These are phyloP conservation scores for Penicillium sp. DNA, from an alignment of 2,329 filamentous ascomycete genomes.

Conservation along the genomic window DNA sequence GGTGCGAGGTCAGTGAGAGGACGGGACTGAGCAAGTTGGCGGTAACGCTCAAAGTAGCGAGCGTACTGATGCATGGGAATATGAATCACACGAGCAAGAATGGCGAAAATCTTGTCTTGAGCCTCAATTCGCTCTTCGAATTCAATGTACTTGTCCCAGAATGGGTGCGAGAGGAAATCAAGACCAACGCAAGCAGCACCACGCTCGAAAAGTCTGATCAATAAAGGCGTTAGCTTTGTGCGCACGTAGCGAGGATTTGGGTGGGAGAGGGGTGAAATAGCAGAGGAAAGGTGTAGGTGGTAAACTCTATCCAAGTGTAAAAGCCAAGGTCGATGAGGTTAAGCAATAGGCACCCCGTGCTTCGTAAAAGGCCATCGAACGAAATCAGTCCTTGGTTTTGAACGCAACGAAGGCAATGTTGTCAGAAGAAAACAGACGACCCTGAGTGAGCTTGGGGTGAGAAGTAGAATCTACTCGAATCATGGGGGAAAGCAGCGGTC, in stretches of 20 bases:
- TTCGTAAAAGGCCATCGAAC: constrained; percentile 37
- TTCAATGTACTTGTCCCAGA: constrained; percentile 99
- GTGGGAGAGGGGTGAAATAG: constrained; percentile 33
- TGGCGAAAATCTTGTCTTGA: constrained; percentile 79
- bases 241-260: constrained; percentile 16
- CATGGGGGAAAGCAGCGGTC: constrained; percentile 60
- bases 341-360: constrained; percentile 30
- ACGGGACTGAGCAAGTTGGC: constrained; percentile 70
- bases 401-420: constrained; percentile 31
- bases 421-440: constrained; percentile 48
- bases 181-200: constrained; percentile 81
- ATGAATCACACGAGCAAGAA: constrained; percentile 78
- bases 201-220: constrained; percentile 81
- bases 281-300: constrained; percentile 42
- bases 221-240: constrained; percentile 42
- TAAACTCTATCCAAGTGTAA: constrained; percentile 37
- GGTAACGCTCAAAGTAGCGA: constrained; percentile 90
- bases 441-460: constrained; percentile 55
- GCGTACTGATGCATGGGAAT: constrained; percentile 96
- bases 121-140: constrained; percentile 90
- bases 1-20: constrained; percentile 74
- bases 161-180: constrained; percentile 90
- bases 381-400: constrained; percentile 30
- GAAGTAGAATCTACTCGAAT: constrained; percentile 49
- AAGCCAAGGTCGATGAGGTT: constrained; percentile 37